Evolutionary conservation across 2,329 filamentous ascomycete species (phyloP).

Genomic region (Chaetomiaceae sp.): DNA sequence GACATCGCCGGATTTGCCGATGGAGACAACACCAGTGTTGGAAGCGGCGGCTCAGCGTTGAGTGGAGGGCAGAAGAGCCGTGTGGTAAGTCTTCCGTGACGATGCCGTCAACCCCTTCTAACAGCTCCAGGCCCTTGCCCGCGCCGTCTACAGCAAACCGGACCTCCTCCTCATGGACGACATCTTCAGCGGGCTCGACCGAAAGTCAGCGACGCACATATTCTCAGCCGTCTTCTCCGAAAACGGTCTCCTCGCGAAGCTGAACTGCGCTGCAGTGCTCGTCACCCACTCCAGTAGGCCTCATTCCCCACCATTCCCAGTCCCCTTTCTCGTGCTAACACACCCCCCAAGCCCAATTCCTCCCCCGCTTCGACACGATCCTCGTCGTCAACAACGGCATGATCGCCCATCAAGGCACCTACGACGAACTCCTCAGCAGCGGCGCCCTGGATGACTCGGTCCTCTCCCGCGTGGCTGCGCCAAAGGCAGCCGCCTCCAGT

Average conservation of each 20-base stretch:
- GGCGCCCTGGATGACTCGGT: slow-evolving; percentile 6
- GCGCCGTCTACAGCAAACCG: slow-evolving; percentile 13
- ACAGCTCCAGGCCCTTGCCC: slow-evolving; percentile 7
- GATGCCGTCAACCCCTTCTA: too few species aligned
- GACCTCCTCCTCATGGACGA: slow-evolving; percentile 17
- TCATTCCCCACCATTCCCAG: too few species aligned
- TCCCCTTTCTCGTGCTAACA: background rate
- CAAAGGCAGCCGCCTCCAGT: background rate
- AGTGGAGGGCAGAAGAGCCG: slow-evolving; percentile 44
- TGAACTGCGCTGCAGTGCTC: slow-evolving; percentile 7
- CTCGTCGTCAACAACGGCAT: slow-evolving; percentile 5
- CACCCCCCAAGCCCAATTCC: slow-evolving; percentile 5
- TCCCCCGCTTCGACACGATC: slow-evolving; percentile 9
- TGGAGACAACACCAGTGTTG: slow-evolving; percentile 36
- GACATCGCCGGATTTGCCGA: slow-evolving; percentile 33
- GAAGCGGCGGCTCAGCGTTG: slow-evolving; percentile 39
- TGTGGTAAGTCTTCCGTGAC: slow-evolving; percentile 34
- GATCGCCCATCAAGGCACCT: slow-evolving; percentile 2
- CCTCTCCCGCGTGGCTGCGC: background rate
- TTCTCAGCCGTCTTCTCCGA: slow-evolving; percentile 10
- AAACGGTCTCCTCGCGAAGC: slow-evolving; percentile 3
- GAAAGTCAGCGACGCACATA: slow-evolving; percentile 10
- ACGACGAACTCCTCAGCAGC: slow-evolving; percentile 5
- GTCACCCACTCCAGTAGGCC: slow-evolving; percentile 10
- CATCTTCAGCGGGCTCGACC: slow-evolving; percentile 15